A percentile compares a stretch with the other conserved stretches of the same genome.
phyloP scores from a whole-genome alignment of 495 filamentous ascomycete species.

The Aspergillus cristatus region DNA sequence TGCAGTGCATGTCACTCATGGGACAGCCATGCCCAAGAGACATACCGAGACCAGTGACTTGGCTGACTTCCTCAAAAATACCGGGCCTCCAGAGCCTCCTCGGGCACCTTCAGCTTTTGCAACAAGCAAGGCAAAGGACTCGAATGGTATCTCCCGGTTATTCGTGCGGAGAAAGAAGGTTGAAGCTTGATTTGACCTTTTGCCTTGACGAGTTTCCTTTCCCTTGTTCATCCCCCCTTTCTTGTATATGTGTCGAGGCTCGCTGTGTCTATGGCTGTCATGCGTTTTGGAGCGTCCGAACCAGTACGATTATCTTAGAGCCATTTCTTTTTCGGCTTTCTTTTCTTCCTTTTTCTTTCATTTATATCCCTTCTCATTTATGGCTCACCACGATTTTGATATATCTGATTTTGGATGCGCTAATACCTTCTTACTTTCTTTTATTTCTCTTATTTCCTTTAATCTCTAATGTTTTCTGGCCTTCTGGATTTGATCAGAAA shows the following conservation, averaged over 20 bases:
- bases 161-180: constrained; percentile 36
- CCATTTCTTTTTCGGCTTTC: constrained; percentile 14
- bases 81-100: constrained; percentile 53
- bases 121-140: constrained; percentile 17
- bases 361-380: not conserved
- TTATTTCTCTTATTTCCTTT: constrained; percentile 1
- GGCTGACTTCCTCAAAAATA: constrained; percentile 70
- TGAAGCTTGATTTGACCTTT: constrained; percentile 18
- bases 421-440: not conserved
- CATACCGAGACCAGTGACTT: constrained; percentile 58
- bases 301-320: constrained; percentile 22
- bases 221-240: constrained; percentile 3
- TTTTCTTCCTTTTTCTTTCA: not conserved
- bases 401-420: not conserved
- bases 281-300: constrained; percentile 27
- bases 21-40: constrained; percentile 13
- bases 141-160: constrained; percentile 26
- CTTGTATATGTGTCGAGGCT: constrained; percentile 3
- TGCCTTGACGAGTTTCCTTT: not conserved
- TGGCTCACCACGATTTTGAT: not conserved
- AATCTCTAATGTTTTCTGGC: not conserved
- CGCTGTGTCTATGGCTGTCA: constrained; percentile 12
- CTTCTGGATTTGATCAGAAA: constrained; percentile 1
- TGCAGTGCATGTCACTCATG: constrained; percentile 5
- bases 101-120: constrained; percentile 7